phyloP scores from a whole-genome alignment of 177 flowering plant species.

The Telopea speciosissima region DNA sequence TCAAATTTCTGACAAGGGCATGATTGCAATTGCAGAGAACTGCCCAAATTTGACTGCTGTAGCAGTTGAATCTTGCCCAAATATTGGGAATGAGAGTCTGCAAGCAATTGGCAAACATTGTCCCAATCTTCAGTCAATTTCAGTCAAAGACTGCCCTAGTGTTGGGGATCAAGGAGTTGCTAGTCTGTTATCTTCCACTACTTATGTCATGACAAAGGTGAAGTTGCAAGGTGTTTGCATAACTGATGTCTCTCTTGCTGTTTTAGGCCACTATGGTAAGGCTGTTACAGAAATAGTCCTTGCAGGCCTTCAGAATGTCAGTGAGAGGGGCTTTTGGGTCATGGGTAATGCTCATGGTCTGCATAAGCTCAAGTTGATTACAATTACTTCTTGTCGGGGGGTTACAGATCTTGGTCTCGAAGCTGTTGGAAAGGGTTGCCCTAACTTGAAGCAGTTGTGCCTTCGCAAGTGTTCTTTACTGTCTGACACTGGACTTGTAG shows the following conservation, averaged over 20 bases:
- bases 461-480: conserved; percentile 56
- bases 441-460: conserved; percentile 55
- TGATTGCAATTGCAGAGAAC: conserved; percentile 64
- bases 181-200: conserved; percentile 44
- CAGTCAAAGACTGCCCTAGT: conserved; percentile 63
- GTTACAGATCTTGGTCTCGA: conserved; percentile 66
- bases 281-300: conserved; percentile 55
- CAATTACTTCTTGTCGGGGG: conserved; percentile 62
- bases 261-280: conserved; percentile 77
- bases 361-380: conserved; percentile 46
- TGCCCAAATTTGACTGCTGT: conserved; percentile 60
- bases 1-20: conserved; percentile 50
- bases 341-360: conserved; percentile 79
- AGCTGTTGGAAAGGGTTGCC: conserved; percentile 76
- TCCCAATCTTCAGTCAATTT: conserved; percentile 49
- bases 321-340: conserved; percentile 92
- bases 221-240: conserved; percentile 66
- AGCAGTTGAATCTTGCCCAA: conserved; percentile 63
- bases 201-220: conserved; percentile 44
- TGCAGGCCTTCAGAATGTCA: conserved; percentile 49
- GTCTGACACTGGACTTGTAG: conserved; percentile 66
- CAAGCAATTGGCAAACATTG: conserved; percentile 61
- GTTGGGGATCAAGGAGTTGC: conserved; percentile 82
- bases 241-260: conserved; percentile 78
- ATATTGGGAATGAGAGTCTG: conserved; percentile 61